A percentile compares a stretch with the other conserved stretches of the same genome.
Conservation (phyloP, 805 yeast genomes). For the Monosporozyma aquatica region DNA sequence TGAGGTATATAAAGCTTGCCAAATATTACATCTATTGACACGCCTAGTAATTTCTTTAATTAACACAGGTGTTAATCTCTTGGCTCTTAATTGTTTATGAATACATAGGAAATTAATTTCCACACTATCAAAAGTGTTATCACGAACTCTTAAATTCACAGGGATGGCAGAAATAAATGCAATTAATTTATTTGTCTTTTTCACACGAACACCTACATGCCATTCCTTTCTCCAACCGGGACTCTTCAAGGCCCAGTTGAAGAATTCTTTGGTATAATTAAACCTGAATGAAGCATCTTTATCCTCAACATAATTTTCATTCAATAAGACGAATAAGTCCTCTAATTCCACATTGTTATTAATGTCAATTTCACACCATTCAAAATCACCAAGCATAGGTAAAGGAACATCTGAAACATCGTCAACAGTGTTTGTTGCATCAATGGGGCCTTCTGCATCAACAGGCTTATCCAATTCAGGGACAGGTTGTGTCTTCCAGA, state of each 20-base stretch:
- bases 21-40: slow-evolving; percentile 71
- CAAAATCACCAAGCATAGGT: slow-evolving; percentile 69
- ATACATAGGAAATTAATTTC: slow-evolving; percentile 92
- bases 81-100: slow-evolving; percentile 87
- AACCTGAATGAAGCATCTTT: slow-evolving; percentile 86
- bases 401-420: slow-evolving; percentile 66
- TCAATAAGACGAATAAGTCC: slow-evolving; percentile 71
- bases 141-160: slow-evolving; percentile 51
- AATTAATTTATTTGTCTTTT: slow-evolving; percentile 63
- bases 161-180: slow-evolving; percentile 94
- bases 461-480: slow-evolving; percentile 61
- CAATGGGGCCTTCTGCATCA: slow-evolving; percentile 74
- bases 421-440: slow-evolving; percentile 51
- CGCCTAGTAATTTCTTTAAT: slow-evolving; percentile 92
- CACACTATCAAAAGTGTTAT: slow-evolving; percentile 49
- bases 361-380: slow-evolving; percentile 78
- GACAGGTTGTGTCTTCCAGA: slow-evolving; percentile 98
- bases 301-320: slow-evolving; percentile 92
- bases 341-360: slow-evolving; percentile 46
- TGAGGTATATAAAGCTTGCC: slow-evolving; percentile 95
- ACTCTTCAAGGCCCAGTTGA: slow-evolving; percentile 87
- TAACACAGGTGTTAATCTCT: slow-evolving; percentile 87
- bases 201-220: slow-evolving; percentile 90
- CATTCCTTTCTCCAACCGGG: slow-evolving; percentile 89
- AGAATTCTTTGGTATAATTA: slow-evolving; percentile 72